These are phyloP conservation scores for Berberis vulgaris DNA, from an alignment of 164 flowering plant species.

Conservation along the genomic window DNA sequence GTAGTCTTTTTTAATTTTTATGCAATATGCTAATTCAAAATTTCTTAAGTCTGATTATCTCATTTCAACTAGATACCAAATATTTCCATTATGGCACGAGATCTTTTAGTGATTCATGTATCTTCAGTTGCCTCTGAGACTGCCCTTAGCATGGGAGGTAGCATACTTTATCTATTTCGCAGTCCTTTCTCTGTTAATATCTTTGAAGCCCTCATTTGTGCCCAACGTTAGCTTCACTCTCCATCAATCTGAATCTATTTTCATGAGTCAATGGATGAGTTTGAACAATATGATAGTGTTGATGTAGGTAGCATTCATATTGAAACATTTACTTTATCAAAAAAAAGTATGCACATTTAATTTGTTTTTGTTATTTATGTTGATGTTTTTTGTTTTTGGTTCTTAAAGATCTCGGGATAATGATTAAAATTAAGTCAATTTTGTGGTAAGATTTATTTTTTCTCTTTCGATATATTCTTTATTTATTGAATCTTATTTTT, in stretches of 20 bases:
- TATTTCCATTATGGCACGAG: not conserved
- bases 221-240: not conserved
- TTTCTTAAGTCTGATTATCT: too few relatives aligned
- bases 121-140: not conserved
- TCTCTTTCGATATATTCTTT: too few relatives aligned
- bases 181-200: not conserved
- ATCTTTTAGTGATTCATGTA: not conserved
- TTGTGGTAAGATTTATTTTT: too few relatives aligned
- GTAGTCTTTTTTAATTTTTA: too few relatives aligned
- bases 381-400: too few relatives aligned
- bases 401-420: too few relatives aligned
- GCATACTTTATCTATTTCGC: not conserved
- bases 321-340: too few relatives aligned
- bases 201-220: not conserved
- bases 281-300: not conserved
- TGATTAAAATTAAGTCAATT: too few relatives aligned
- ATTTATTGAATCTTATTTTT: too few relatives aligned
- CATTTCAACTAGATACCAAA: not conserved
- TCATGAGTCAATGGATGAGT: not conserved
- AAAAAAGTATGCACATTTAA: too few relatives aligned
- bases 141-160: not conserved
- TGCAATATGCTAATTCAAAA: too few relatives aligned
- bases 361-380: too few relatives aligned
- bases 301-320: not conserved
- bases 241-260: not conserved